These are phyloP conservation scores for Volvariella volvacea DNA, from an alignment of 1,284 basidiomycete genomes.

Conservation along the genomic window DNA sequence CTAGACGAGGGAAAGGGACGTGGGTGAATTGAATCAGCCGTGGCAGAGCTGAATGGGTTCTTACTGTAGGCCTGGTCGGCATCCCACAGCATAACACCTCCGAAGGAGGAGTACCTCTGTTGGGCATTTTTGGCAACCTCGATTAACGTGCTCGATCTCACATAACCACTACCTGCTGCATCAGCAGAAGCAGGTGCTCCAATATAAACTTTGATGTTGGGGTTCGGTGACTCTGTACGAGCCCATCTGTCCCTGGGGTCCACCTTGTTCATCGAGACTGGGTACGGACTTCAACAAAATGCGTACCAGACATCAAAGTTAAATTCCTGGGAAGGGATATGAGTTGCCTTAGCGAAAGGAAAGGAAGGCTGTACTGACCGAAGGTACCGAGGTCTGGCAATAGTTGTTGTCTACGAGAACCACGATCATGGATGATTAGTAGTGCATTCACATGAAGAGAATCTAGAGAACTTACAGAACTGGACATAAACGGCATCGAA, in stretches of 20 bases:
- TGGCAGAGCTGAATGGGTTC: too few species aligned
- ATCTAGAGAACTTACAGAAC: slow-evolving; percentile 11
- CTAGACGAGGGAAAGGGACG: not conserved
- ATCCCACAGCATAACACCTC: slow-evolving; percentile 74
- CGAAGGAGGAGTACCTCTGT: slow-evolving; percentile 60
- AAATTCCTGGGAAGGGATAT: not conserved
- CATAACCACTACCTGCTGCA: slow-evolving; percentile 53
- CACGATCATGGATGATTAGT: too few species aligned
- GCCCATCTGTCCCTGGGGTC: slow-evolving; percentile 67
- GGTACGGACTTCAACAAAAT: slow-evolving; percentile 4
- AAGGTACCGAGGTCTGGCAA: slow-evolving; percentile 40
- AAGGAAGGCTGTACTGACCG: too few species aligned
- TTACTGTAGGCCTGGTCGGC: slow-evolving; percentile 61
- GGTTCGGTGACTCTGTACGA: slow-evolving; percentile 44
- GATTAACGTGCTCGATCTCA: slow-evolving; percentile 38
- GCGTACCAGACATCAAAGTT: slow-evolving; percentile 20
- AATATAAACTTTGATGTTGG: slow-evolving; percentile 55
- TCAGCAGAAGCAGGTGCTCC: slow-evolving; percentile 51
- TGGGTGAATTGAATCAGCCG: too few species aligned
- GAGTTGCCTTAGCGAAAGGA: too few species aligned
- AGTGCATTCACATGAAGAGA: slow-evolving; percentile 12
- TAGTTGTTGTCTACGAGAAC: slow-evolving; percentile 58
- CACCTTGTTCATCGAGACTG: not conserved
- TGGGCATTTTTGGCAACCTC: slow-evolving; percentile 48
- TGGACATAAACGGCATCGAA: slow-evolving; percentile 60